phyloP scores from a whole-genome alignment of 2,329 filamentous ascomycete species.

The Aspergillus sp. region DNA sequence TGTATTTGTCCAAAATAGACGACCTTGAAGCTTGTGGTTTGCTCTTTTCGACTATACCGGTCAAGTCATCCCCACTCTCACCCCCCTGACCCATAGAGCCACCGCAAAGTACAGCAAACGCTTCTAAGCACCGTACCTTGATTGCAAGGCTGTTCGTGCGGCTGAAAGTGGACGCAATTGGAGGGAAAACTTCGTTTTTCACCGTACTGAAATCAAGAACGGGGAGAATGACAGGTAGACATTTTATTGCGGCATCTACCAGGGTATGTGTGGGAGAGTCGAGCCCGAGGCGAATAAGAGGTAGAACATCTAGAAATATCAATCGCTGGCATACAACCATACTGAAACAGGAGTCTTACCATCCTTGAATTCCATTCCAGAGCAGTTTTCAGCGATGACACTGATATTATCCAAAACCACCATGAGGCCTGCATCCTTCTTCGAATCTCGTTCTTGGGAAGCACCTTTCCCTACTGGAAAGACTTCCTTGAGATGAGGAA shows the following conservation, averaged over 20 bases:
- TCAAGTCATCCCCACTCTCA: conserved; percentile 66
- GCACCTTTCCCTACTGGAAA: conserved; percentile 60
- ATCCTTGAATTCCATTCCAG: conserved; percentile 92
- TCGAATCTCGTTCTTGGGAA: conserved; percentile 71
- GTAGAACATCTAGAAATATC: conserved; percentile 69
- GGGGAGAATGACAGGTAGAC: conserved; percentile 76
- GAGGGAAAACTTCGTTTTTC: conserved; percentile 93
- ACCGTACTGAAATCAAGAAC: conserved; percentile 94
- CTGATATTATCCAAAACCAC: conserved; percentile 82
- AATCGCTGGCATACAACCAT: conserved; percentile 22
- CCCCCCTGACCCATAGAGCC: conserved; percentile 57
- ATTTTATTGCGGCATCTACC: conserved; percentile 79
- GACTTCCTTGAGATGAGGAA: conserved; percentile 80
- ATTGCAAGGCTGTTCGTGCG: conserved; percentile 92
- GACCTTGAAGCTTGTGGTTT: conserved; percentile 64
- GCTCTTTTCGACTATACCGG: conserved; percentile 58
- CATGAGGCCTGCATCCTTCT: conserved; percentile 87
- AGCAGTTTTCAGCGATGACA: conserved; percentile 74
- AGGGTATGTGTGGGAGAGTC: conserved; percentile 87
- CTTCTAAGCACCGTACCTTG: conserved; percentile 88
- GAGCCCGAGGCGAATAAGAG: conserved; percentile 78
- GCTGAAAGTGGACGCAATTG: conserved; percentile 85
- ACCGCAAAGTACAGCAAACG: conserved; percentile 86
- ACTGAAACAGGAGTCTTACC: conserved; percentile 52
- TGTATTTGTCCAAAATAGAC: conserved; percentile 91